Evolutionary conservation across 2,329 filamentous ascomycete species (phyloP), one percentile per base, ranked within the genome.

Genomic region (Talaromyces atroroseus): DNA sequence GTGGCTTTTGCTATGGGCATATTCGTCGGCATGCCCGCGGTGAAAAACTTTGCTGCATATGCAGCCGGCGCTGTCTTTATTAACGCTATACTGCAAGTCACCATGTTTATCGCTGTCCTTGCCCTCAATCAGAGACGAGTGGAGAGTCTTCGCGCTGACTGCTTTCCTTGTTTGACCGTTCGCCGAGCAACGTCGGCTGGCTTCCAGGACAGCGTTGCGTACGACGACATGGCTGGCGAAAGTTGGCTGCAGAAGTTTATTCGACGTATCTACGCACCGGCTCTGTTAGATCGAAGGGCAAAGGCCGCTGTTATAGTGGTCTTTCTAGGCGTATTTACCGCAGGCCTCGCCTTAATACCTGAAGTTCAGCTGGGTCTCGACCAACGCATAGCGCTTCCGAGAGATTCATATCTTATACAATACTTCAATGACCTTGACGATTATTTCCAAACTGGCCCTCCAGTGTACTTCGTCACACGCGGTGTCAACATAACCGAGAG

Each of bases 361-460:
- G 83, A 87, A 61, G 85, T 99, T 18, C 76, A 92, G 63, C 83
- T 99, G 44, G 94, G 94, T 0, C 79, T 99, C 26, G 94, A 99
- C 67, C 94, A 99, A 74, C 86, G 94, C 18, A 92, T 96, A 54
- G 94, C 94, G 11, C 88, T 99, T 57, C 94, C 94, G 0, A 89
- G 89, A 61, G 92, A 90, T 65, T 97, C 92, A 1, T 99, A 99
- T 69, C 78, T 99, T 51, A 96, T 99, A 60, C 84, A 88, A 10
- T 99, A 96, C 72, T 99, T 99, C 74, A 91, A 97, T 66, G 94
- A 99, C 69, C 78, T 99, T 29, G 95, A 96, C 70, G 85, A 85
- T 58, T 99, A 99, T 69, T 88, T 97, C 64, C 89, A 92, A 59
- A 86, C 86, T 16, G 95, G 94, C 0, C 92, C 94, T 49, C 94